Percentiles rank a stretch among this genome's conserved stretches.
Evolutionary conservation across 352 stramenopile species (phyloP).

Genomic region (Pilasporangium apinafurcum): DNA sequence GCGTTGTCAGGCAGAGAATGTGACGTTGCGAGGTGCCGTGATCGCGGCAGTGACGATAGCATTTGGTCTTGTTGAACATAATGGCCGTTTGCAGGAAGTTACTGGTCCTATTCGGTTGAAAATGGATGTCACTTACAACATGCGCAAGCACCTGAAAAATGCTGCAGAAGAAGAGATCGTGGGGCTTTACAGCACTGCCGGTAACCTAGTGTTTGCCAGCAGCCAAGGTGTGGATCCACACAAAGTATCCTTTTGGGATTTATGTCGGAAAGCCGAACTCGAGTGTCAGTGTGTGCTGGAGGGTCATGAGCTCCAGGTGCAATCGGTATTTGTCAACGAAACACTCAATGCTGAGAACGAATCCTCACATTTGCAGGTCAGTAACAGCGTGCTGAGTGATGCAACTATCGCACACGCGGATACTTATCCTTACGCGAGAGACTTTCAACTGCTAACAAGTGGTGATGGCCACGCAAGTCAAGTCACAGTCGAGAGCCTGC

Average conservation of each 20-base stretch:
- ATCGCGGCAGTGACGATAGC: constrained; percentile 36
- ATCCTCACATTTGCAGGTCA: constrained; percentile 20
- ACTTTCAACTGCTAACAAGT: constrained; percentile 5
- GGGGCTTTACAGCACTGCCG: constrained; percentile 36
- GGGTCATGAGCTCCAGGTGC: constrained; percentile 53
- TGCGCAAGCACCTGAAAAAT: constrained; percentile 20
- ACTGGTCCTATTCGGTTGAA: constrained; percentile 28
- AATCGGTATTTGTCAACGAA: constrained; percentile 58
- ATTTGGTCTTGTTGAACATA: constrained; percentile 26
- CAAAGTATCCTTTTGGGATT: constrained; percentile 38
- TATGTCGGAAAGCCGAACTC: constrained; percentile 40
- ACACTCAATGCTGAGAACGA: constrained; percentile 33
- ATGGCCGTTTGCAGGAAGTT: constrained; percentile 16
- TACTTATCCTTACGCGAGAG: constrained; percentile 15
- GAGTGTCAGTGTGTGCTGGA: constrained; percentile 32
- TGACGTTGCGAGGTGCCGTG: constrained; percentile 37
- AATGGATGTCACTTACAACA: constrained; percentile 38
- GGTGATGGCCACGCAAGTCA: constrained; percentile 6
- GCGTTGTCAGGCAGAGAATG: constrained; percentile 27
- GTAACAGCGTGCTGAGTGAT: constrained; percentile 42
- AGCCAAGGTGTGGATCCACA: constrained; percentile 32
- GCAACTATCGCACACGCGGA: constrained; percentile 24
- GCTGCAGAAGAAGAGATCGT: constrained; percentile 16
- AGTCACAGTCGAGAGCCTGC: constrained; percentile 32
- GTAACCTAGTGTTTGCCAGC: constrained; percentile 40